These are phyloP conservation scores for Sphagnurus paluster DNA, from an alignment of 1,284 basidiomycete genomes.

Conservation along the genomic window DNA sequence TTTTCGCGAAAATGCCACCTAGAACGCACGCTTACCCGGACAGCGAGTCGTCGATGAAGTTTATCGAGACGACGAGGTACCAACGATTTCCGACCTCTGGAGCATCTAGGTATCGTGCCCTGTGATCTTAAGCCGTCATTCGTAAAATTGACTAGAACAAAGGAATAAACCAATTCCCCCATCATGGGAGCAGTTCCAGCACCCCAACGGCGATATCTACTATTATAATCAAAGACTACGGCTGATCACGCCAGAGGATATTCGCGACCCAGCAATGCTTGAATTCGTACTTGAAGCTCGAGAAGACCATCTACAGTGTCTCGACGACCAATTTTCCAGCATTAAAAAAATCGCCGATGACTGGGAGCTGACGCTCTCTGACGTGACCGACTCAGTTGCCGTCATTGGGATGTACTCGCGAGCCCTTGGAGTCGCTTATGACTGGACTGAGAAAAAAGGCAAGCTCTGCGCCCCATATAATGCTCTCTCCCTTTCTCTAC, in stretches of 20 bases:
- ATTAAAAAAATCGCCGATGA: conserved; percentile 30
- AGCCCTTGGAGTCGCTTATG: conserved; percentile 27
- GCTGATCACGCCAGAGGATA: conserved; percentile 35
- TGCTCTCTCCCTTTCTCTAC: no score
- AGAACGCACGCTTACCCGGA: conserved; percentile 1
- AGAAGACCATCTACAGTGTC: conserved; percentile 33
- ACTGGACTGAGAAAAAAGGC: conserved; percentile 35
- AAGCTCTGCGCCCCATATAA: no score
- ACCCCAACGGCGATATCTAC: conserved; percentile 42
- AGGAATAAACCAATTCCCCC: conserved; percentile 21
- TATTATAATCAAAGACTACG: conserved; percentile 33
- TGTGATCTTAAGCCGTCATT: not conserved
- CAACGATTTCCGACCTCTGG: conserved; percentile 14
- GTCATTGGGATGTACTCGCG: conserved; percentile 37
- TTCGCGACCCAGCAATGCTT: conserved; percentile 29
- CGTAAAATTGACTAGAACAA: conserved; percentile 1
- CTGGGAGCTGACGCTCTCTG: conserved; percentile 36
- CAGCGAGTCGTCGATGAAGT: conserved; percentile 15
- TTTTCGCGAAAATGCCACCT: conserved; percentile 12
- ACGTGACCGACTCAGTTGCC: conserved; percentile 31
- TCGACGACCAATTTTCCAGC: conserved; percentile 23
- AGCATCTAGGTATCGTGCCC: conserved; percentile 14
- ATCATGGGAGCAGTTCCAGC: conserved; percentile 31
- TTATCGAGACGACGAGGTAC: conserved; percentile 20
- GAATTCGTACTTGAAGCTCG: conserved; percentile 32